Conservation (phyloP, 2,329 filamentous ascomycete genomes). For the Phoma sp. region DNA sequence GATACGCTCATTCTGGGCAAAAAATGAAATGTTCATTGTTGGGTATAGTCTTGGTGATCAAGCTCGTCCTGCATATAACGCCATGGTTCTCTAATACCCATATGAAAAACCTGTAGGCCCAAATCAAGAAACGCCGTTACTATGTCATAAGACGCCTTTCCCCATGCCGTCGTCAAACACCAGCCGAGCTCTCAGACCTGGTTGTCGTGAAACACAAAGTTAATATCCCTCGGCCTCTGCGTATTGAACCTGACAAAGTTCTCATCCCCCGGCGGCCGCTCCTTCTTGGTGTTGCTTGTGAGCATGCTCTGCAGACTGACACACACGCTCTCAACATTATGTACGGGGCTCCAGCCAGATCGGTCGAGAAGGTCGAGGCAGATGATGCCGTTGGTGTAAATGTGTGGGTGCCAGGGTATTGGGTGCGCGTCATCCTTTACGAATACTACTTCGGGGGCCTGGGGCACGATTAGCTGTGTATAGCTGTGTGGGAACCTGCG, state of each 20-base stretch:
- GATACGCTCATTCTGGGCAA: not conserved
- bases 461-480: slow-evolving; percentile 4
- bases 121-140: slow-evolving; percentile 1
- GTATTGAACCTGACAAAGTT: slow-evolving; percentile 86
- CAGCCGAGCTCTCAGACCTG: slow-evolving; percentile 51
- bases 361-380: slow-evolving; percentile 90
- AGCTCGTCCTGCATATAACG: not conserved
- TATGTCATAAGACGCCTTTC: not conserved
- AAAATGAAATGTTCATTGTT: slow-evolving; percentile 5
- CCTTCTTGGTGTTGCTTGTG: slow-evolving; percentile 90
- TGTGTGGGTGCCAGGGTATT: slow-evolving; percentile 95
- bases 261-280: slow-evolving; percentile 87
- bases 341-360: slow-evolving; percentile 93
- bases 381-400: slow-evolving; percentile 98
- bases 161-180: not conserved
- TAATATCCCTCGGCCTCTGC: slow-evolving; percentile 83
- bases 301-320: slow-evolving; percentile 99
- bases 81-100: not conserved
- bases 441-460: slow-evolving; percentile 96
- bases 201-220: slow-evolving; percentile 93
- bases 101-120: not conserved
- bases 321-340: slow-evolving; percentile 95
- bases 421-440: slow-evolving; percentile 65
- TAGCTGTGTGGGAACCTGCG: not conserved
- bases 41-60: slow-evolving; percentile 10